These are phyloP conservation scores for Lachancea dasiensis DNA, from an alignment of 805 yeast genomes.

Conservation along the genomic window DNA sequence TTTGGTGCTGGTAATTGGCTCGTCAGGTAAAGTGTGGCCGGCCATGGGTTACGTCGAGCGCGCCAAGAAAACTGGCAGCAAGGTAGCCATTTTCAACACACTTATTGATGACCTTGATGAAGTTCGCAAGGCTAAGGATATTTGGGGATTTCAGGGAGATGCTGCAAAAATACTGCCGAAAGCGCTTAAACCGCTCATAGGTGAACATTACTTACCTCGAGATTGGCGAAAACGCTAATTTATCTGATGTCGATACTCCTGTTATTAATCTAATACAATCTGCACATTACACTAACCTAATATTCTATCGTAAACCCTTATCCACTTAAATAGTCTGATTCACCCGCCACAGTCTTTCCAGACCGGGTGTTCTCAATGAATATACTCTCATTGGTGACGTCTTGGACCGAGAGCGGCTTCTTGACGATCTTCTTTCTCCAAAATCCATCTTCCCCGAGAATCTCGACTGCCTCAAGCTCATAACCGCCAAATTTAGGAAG, in stretches of 20 bases:
- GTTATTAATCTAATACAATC: no score
- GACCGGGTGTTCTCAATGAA: background rate
- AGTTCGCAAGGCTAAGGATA: conserved; percentile 37
- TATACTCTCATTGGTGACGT: background rate
- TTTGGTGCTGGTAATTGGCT: conserved; percentile 75
- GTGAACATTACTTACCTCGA: conserved; percentile 26
- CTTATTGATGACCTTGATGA: conserved; percentile 46
- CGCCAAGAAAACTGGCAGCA: conserved; percentile 66
- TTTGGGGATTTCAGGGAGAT: conserved; percentile 77
- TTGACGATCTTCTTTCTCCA: conserved; percentile 55
- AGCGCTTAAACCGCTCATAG: conserved; percentile 52
- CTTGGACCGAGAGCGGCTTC: conserved; percentile 2
- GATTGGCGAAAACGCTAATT: conserved; percentile 7
- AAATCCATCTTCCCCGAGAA: conserved; percentile 62
- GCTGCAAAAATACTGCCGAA: conserved; percentile 65
- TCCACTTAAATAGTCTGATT: no score
- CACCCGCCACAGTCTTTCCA: no score
- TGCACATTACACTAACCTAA: no score
- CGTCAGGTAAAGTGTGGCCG: conserved; percentile 84
- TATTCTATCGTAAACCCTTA: no score
- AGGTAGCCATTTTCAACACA: conserved; percentile 77
- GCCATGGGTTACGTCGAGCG: conserved; percentile 87
- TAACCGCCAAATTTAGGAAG: conserved; percentile 54
- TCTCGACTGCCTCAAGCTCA: conserved; percentile 45
- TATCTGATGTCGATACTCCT: no score